phyloP scores from a whole-genome alignment of 345 rosid genomes.

The Toxicodendron radicans region DNA sequence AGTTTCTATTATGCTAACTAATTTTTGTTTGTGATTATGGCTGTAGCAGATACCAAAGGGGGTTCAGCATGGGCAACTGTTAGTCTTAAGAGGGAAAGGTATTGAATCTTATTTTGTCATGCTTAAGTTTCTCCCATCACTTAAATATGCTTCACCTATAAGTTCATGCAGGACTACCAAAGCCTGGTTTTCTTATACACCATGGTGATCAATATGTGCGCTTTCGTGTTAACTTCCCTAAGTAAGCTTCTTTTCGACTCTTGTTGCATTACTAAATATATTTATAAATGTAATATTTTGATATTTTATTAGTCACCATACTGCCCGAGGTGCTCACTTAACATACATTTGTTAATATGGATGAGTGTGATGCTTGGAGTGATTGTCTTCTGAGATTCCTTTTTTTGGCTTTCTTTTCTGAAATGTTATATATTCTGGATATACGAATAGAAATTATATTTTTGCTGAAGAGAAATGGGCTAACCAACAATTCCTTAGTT shows the following conservation, averaged over 20 bases:
- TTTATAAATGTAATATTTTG: too few species aligned
- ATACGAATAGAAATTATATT: too few species aligned
- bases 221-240: constrained; percentile 75
- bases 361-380: not conserved
- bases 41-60: constrained; percentile 80
- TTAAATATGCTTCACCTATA: constrained; percentile 19
- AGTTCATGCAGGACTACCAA: constrained; percentile 66
- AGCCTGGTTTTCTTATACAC: constrained; percentile 60
- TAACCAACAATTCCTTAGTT: not conserved
- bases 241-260: constrained; percentile 46
- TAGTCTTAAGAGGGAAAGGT: constrained; percentile 87
- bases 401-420: not conserved
- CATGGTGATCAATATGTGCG: constrained; percentile 92
- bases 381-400: not conserved
- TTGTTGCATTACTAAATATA: not conserved
- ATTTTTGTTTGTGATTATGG: constrained; percentile 25
- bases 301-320: too few species aligned
- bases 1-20: constrained; percentile 5
- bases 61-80: constrained; percentile 77
- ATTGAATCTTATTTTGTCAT: constrained; percentile 16
- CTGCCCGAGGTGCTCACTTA: not conserved
- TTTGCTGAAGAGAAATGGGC: not conserved
- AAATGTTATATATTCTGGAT: not conserved
- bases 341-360: not conserved
- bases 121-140: constrained; percentile 8